Evolutionary conservation across 148 eudicot genomes (phyloP), one percentile per base, ranked within the genome.

Genomic region (Silene conica): DNA sequence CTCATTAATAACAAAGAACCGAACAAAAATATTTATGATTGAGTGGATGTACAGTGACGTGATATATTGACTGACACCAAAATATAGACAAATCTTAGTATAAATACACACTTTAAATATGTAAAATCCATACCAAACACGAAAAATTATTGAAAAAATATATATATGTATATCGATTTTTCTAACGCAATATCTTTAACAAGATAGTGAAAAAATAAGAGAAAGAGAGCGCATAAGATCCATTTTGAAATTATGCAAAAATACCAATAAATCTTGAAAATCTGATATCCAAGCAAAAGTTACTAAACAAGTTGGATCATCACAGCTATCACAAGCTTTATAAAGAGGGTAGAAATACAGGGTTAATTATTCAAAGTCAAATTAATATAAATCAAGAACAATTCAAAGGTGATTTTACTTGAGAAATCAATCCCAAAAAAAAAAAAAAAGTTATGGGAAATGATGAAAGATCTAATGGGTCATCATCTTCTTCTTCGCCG

Each of bases 211-310:
- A 22, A 50, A 50, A 48, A 61, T 23, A 23, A 12, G 31, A 56
- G 18, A 46, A 60, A 63, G 45, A 67, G 66, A 31, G 25, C 34
- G 13, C 11, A 61, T 12, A 21, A 28, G 59, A 78, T 78, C 54
- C 80, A 43, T 72, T 5, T 13, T 61, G 6, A 26, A 19, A 23
- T 64, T 41, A 43, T 25, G 21, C n/a, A 63, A 14, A 79, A 68
- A 69, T 69, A 74, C 74, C 8, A 73, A 79, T 74, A 73, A 79
- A 79, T 79, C 78, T 54, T 6, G 70, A 69, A 68, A 79, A 79
- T 79, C 74, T 74, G 19, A 74, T 67, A 43, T 79, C 71, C 82
- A 79, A 69, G 66, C 74, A 74, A 69, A 21, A 68, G 20, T 69
- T 54, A 69, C 74, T 74, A 41, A 61, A 67, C 21, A 38, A 13